These are phyloP conservation scores for Suillus subluteus DNA, from an alignment of 768 basidiomycete species.

Conservation along the genomic window DNA sequence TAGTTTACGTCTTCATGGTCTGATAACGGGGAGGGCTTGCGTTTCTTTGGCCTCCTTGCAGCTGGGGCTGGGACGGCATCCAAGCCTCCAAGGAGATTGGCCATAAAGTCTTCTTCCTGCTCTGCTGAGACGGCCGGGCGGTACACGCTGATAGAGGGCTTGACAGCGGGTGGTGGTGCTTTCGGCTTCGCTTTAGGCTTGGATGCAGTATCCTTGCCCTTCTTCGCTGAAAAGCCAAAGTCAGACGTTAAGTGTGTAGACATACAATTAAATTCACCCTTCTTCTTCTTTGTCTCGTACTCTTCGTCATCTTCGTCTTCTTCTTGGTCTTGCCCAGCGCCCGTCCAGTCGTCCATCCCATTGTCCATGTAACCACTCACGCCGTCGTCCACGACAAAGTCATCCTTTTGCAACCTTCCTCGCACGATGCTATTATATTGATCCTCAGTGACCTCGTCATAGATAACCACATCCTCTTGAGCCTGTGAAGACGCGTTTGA, in stretches of 20 bases:
- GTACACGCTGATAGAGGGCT: conserved; percentile 78
- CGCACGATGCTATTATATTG: conserved; percentile 87
- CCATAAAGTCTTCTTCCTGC: conserved; percentile 91
- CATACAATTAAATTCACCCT: conserved; percentile 35
- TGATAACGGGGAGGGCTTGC: conserved; percentile 61
- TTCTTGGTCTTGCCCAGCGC: conserved; percentile 52
- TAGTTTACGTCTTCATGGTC: conserved; percentile 37
- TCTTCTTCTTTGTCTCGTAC: conserved; percentile 41
- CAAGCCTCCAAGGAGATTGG: conserved; percentile 72
- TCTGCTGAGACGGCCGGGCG: conserved; percentile 73
- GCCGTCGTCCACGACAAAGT: conserved; percentile 96
- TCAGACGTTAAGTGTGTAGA: background rate
- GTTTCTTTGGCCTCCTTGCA: conserved; percentile 54
- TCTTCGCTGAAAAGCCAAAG: conserved; percentile 31
- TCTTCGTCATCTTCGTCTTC: conserved; percentile 52
- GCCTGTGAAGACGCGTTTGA: conserved; percentile 35
- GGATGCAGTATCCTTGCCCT: conserved; percentile 15
- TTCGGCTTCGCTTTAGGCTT: conserved; percentile 49
- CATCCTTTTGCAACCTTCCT: conserved; percentile 80
- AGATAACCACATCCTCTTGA: conserved; percentile 71
- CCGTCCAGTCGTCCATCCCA: conserved; percentile 93
- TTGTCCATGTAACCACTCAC: conserved; percentile 92
- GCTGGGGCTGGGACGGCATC: conserved; percentile 51
- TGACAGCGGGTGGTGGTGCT: conserved; percentile 50
- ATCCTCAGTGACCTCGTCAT: conserved; percentile 89